Base-by-base conservation (phyloP, 1,139 yeast genomes). In the Diutina scorzettiae region DNA sequence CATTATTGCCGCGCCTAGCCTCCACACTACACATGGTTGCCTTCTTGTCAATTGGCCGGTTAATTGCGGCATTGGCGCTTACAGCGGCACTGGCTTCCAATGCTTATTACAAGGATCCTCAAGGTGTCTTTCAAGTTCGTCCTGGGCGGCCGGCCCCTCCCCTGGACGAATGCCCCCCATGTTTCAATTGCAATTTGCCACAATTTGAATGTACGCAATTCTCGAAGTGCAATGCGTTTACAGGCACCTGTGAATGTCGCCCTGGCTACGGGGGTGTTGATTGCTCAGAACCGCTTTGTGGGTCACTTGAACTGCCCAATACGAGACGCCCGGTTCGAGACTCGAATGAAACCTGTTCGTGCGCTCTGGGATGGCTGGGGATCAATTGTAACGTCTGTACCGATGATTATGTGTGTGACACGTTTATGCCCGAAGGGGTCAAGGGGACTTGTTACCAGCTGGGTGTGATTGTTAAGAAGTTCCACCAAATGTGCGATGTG, bases 181-280 rank as follows among this genome's bases (percentile, higher is more conserved):
- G 96, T 55, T 91, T 91, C 73, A 91, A 91, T 59, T 91, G 98
- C 64, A 82, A 86, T 68, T 69, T 87, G 14, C 95, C 96, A 8
- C 83, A 87, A 48, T 87, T 85, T 54, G 81, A 79, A 48, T 91
- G 98, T 60, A 78, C 84, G 44, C 98, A 91, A 54, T 91, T 81
- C 56, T 87, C 95, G 24, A 63, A 62, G 23, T 91, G 98, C 64
- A 85, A 91, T 56, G 73, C 82, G 37, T 85, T 70, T 59, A 83
- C 93, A 2, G 98, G 98, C 1, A 73, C 79, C 57, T 91, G 98
- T 63, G 95, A 84, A 45, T 91, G 98, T 61, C 76, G 85, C 37
- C 80, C 77, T 29, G 98, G 98, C 0, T 91, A 81, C 61, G 96
- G 96, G 4, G 96, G 97, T 7, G 78, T 78, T 52, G 96, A 91